phyloP scores from a whole-genome alignment of 2,329 filamentous ascomycete species.

The Coniochaeta sp. region DNA sequence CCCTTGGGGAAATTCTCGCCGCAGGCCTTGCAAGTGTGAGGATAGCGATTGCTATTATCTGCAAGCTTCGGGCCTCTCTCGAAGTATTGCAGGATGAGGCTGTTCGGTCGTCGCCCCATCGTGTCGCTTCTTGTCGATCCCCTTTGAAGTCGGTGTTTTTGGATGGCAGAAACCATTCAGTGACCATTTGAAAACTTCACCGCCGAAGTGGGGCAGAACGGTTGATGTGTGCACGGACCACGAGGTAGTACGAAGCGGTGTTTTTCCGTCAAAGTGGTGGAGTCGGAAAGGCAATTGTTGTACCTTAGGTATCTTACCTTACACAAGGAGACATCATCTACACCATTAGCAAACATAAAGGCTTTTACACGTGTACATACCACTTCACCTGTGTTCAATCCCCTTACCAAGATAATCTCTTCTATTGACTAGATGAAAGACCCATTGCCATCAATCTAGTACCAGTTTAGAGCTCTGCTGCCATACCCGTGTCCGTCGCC shows the following conservation, averaged over 20 bases:
- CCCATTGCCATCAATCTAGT: no score
- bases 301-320: no score
- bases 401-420: no score
- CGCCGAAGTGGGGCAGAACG: neutral
- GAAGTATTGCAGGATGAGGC: slow-evolving; percentile 82
- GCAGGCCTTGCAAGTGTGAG: slow-evolving; percentile 83
- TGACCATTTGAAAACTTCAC: neutral
- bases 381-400: no score
- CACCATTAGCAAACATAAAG: no score
- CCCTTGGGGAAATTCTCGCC: slow-evolving; percentile 88
- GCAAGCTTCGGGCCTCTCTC: slow-evolving; percentile 77
- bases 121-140: neutral
- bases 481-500: no score
- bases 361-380: no score
- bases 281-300: no score
- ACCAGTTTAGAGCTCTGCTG: no score
- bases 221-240: neutral
- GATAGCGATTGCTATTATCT: slow-evolving; percentile 86
- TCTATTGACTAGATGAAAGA: no score
- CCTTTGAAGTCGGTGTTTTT: neutral
- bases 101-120: slow-evolving; percentile 72
- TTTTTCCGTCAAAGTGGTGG: neutral
- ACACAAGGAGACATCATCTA: no score
- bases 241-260: neutral
- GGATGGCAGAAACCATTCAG: neutral